Evolutionary conservation across 2,329 filamentous ascomycete genomes (phyloP), one percentile per base, ranked within the genome.

Genomic region (Aaosphaeria arxii): DNA sequence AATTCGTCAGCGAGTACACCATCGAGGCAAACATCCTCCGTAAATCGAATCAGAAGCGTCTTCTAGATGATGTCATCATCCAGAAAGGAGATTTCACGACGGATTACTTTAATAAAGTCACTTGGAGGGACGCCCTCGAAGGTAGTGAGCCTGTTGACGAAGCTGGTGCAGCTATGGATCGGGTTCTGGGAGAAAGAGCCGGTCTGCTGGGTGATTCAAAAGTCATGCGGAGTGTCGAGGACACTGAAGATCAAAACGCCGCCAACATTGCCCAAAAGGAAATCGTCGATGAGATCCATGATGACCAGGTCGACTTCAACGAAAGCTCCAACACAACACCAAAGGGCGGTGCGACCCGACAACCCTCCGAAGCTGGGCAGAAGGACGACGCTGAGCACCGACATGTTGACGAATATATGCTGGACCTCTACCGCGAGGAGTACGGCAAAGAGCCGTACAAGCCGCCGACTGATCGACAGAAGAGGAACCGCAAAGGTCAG

Each of bases 41-140:
- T 54, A 97, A 97, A 65, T 91, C 91, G 9, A 95, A 94, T 45
- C 94, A 99, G 71, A 99, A 99, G 75, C 89, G 95, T 60, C 91
- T 99, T 83, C 81, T 99, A 0, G 94, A 99, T 62, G 94, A 99
- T 55, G 90, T 99, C 6, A 91, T 99, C 48, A 99, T 99, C 57
- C 95, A 99, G 66, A 94, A 97, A 67, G 94, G 94, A 53, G 91
- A 92, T 57, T 99, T 99, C 69, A 99, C 92, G 0, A 99, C 94
- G 0, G 94, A 99, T 62, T 91, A 96, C 68, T 92, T 96, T 72
- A 91, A 91, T 61, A 90, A 87, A 59, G 77, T 88, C 40, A 75
- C 81, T 2, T 85, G 87, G 44, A 79, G 82, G 35, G 88, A 89
- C 51, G 85, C 88, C 44, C 76, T 89, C 29, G 81, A 79, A 45